Percentiles rank a stretch among this genome's conserved stretches.
phyloP scores from a whole-genome alignment of 2,329 filamentous ascomycete species.

The Lecanosticta acicola region DNA sequence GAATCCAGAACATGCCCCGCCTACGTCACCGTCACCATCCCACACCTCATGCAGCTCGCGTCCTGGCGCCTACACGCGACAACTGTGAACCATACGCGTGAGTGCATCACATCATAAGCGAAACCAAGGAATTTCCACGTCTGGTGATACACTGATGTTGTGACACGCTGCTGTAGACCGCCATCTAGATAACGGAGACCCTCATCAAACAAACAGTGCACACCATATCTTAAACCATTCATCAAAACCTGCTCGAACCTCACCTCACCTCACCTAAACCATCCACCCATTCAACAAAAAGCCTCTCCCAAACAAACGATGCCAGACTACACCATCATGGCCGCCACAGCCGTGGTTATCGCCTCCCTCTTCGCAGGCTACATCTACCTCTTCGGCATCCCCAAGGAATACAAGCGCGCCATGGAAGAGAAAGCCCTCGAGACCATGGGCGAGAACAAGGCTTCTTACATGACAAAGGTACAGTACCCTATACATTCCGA shows the following conservation, averaged over 20 bases:
- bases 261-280: too few relatives aligned
- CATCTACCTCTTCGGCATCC: conserved; percentile 46
- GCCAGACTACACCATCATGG: conserved; percentile 22
- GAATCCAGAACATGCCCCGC: not conserved
- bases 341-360: conserved; percentile 31
- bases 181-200: too few relatives aligned
- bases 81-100: too few relatives aligned
- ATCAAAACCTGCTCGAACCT: too few relatives aligned
- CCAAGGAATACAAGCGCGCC: conserved; percentile 41
- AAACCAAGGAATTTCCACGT: not conserved
- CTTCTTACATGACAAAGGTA: conserved; percentile 32
- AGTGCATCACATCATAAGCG: not conserved
- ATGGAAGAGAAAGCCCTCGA: conserved; percentile 44
- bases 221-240: too few relatives aligned
- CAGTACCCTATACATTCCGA: too few relatives aligned
- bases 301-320: conserved; percentile 12
- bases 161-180: too few relatives aligned
- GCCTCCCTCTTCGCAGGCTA: conserved; percentile 35
- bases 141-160: not conserved
- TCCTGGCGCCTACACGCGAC: too few relatives aligned
- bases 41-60: too few relatives aligned
- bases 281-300: too few relatives aligned
- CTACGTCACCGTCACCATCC: not conserved
- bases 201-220: too few relatives aligned
- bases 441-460: conserved; percentile 51